Conservation (phyloP, 2,329 filamentous ascomycete species). For the Claviceps monticola region DNA sequence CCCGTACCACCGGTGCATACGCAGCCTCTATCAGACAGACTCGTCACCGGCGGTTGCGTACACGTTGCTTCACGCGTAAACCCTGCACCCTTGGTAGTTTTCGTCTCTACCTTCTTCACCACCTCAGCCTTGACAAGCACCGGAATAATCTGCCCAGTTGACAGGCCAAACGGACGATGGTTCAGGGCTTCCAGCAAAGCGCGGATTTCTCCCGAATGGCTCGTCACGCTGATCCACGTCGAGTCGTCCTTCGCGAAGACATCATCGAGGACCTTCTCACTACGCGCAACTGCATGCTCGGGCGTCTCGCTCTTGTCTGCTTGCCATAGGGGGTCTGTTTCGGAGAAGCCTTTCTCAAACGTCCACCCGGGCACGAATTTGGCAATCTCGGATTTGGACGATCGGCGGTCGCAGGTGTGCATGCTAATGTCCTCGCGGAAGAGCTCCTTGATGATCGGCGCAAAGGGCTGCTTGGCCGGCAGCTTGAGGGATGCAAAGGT, state of each 20-base stretch:
- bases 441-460: constrained; percentile 47
- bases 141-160: constrained; percentile 55
- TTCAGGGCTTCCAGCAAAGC: constrained; percentile 40
- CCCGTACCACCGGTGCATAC: constrained; percentile 19
- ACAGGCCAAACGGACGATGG: constrained; percentile 46
- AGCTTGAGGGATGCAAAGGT: constrained; percentile 44
- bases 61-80: constrained; percentile 30
- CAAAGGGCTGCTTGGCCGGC: constrained; percentile 36
- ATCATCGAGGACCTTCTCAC: constrained; percentile 38
- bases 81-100: constrained; percentile 16
- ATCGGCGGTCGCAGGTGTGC: constrained; percentile 54
- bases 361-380: constrained; percentile 35
- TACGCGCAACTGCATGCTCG: constrained; percentile 34
- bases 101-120: constrained; percentile 13
- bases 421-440: constrained; percentile 53
- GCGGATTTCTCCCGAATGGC: constrained; percentile 43
- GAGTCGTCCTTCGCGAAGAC: constrained; percentile 38
- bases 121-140: constrained; percentile 49
- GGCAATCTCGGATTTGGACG: constrained; percentile 38
- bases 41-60: constrained; percentile 28
- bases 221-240: constrained; percentile 46
- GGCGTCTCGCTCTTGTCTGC: constrained; percentile 26
- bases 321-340: constrained; percentile 35
- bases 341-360: constrained; percentile 48
- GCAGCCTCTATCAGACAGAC: constrained; percentile 26